Base-by-base conservation (phyloP, 306 rosid genomes). In the Lathyrus sativus region DNA sequence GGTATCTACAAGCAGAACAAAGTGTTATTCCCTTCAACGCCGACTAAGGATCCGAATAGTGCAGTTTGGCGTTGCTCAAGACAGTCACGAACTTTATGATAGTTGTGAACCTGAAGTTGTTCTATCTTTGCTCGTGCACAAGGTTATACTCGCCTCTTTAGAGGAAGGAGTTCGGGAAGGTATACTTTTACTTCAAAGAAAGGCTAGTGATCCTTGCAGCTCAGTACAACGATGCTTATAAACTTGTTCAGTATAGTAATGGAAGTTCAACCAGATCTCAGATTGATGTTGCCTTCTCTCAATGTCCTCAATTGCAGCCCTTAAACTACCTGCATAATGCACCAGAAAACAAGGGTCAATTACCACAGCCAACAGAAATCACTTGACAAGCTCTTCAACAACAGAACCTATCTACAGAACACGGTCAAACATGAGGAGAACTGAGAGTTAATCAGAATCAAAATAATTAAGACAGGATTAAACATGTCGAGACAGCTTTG, bases 91-190 rank as follows among this genome's bases (percentile, higher is more conserved):
- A 77, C 86, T 92, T 64, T 92, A 88, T 44, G 98, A 92, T 71
- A 82, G 89, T 78, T 92, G 90, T 85, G 98, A 82, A 75, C 86
- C 91, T 31, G 96, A 92, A 84, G 98, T 83, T 64, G 85, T 92
- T 67, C 78, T 89, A 18, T 92, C 96, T 11, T 65, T 92, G 68
- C 96, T 92, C n/a, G n/a, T n/a, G n/a, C n/a, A n/a, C 26, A 88
- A 92, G 98, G 96, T 90, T 79, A 88, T 92, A 74, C 67, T 83
- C 77, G 96, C 93, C 71, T 90, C 98, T 18, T 77, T 92, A 85
- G 92, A 92, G 89, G 91, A 92, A 79, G 98, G 98, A 66, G 89
- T 92, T 86, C 85, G 96, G 60, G 96, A 92, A 83, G 98, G 98
- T 62, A 85, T 96, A 81, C 73, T 85, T 74, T 79, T 92, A 74